A percentile compares a stretch with the other conserved stretches of the same genome.
These are phyloP conservation scores for Thermomyces lanuginosus DNA, from an alignment of 2,329 filamentous ascomycete genomes.

Conservation along the genomic window DNA sequence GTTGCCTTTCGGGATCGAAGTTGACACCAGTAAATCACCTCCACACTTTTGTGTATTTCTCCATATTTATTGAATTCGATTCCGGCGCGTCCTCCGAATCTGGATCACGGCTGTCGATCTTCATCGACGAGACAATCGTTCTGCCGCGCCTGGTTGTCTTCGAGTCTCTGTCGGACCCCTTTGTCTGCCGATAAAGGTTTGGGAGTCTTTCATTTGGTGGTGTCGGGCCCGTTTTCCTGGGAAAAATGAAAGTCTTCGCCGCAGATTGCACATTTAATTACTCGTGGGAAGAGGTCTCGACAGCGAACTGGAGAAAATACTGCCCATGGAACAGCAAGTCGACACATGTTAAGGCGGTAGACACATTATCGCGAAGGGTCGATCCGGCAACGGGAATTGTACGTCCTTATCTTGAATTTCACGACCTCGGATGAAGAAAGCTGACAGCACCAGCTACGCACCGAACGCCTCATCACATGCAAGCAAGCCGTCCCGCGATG, in stretches of 20 bases:
- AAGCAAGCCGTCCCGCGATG: constrained; percentile 33
- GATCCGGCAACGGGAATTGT: constrained; percentile 51
- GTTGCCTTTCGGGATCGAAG: too few relatives aligned
- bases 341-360: constrained; percentile 90
- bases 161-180: too few relatives aligned
- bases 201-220: too few relatives aligned
- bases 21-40: too few relatives aligned
- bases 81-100: too few relatives aligned
- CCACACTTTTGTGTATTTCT: too few relatives aligned
- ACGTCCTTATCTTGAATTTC: constrained; percentile 19
- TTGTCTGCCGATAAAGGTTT: too few relatives aligned
- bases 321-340: constrained; percentile 98
- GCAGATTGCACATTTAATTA: constrained; percentile 85
- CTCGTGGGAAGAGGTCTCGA: constrained; percentile 96
- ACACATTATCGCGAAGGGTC: constrained; percentile 63
- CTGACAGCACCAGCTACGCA: constrained; percentile 40
- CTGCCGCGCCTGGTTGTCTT: too few relatives aligned
- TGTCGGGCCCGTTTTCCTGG: too few relatives aligned
- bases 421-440: constrained; percentile 1
- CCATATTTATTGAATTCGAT: too few relatives aligned
- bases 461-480: constrained; percentile 47
- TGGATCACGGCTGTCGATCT: too few relatives aligned
- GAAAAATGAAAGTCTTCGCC: constrained; percentile 82
- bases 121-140: too few relatives aligned
- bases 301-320: constrained; percentile 97